Percentiles rank a stretch among this genome's conserved stretches.
These are phyloP conservation scores for Brasenia schreberi DNA, from an alignment of 164 flowering plant species.

Conservation along the genomic window DNA sequence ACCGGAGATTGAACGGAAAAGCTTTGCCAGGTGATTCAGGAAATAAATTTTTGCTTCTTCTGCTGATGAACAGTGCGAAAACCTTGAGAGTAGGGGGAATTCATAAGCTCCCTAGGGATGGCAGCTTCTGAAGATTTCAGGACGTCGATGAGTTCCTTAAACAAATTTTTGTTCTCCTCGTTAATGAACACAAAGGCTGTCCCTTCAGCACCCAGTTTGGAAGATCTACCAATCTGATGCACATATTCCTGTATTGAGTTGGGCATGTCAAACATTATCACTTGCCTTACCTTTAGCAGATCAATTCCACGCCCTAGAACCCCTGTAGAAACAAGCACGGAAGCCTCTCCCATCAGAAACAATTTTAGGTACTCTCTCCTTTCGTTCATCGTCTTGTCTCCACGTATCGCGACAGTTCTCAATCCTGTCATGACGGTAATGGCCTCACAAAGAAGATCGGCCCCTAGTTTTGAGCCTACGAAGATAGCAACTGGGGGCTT, in stretches of 20 bases:
- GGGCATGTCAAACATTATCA: constrained; percentile 89
- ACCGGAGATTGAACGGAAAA: no score
- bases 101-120: constrained; percentile 68
- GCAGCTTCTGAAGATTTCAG: constrained; percentile 60
- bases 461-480: constrained; percentile 79
- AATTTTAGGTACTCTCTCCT: constrained; percentile 62
- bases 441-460: constrained; percentile 81
- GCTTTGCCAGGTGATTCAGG: background rate
- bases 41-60: constrained; percentile 47
- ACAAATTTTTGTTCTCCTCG: constrained; percentile 59
- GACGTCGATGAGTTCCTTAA: constrained; percentile 45
- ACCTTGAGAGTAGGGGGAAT: constrained; percentile 32
- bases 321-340: constrained; percentile 78
- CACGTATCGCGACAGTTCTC: constrained; percentile 68
- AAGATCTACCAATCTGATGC: constrained; percentile 89
- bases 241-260: constrained; percentile 80
- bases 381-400: constrained; percentile 85
- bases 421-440: constrained; percentile 49
- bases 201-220: constrained; percentile 78
- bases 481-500: constrained; percentile 80
- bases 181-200: constrained; percentile 58
- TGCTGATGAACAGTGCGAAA: constrained; percentile 15
- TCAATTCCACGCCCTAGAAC: constrained; percentile 80
- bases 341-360: constrained; percentile 64
- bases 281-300: constrained; percentile 71